Percentiles rank a stretch among this genome's conserved stretches.
phyloP scores from a whole-genome alignment of 75 land plant genomes.

The Sequoiadendron giganteum region DNA sequence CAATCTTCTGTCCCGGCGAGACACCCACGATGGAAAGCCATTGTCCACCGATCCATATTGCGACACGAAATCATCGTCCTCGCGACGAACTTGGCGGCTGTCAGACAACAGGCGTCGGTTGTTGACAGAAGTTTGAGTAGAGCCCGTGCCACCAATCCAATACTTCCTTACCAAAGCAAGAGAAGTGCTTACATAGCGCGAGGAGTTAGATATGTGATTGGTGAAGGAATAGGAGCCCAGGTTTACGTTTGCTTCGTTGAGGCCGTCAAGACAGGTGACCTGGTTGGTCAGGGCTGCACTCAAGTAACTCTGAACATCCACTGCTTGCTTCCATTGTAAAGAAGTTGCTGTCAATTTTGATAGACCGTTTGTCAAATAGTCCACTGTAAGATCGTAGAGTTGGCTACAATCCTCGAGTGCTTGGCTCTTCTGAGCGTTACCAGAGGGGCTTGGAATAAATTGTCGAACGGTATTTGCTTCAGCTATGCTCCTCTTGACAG shows the following conservation, averaged over 20 bases:
- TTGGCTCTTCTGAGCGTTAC: not conserved
- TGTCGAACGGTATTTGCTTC: not conserved
- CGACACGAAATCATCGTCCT: not conserved
- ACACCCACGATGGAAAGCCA: not conserved
- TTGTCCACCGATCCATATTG: not conserved
- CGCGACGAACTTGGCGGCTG: no score
- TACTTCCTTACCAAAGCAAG: conserved; percentile 47
- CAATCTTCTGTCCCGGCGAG: not conserved
- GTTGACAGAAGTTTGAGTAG: not conserved
- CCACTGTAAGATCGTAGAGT: not conserved
- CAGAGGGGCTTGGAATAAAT: not conserved
- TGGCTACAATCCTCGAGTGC: not conserved
- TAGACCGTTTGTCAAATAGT: not conserved
- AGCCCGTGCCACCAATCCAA: conserved; percentile 13
- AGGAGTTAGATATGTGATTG: conserved; percentile 8
- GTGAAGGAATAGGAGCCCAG: not conserved
- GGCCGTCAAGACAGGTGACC: conserved; percentile 24
- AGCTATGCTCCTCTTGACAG: not conserved
- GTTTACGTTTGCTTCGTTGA: not conserved
- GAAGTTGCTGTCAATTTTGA: not conserved
- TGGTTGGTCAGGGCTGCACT: conserved; percentile 25
- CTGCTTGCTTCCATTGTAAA: not conserved
- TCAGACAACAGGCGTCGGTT: not conserved
- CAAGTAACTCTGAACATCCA: conserved; percentile 14
- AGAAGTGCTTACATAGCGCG: conserved; percentile 34